Evolutionary conservation across 2,329 filamentous ascomycete species (phyloP), one percentile per base, ranked within the genome.

Genomic region (Clarireedia sp.): DNA sequence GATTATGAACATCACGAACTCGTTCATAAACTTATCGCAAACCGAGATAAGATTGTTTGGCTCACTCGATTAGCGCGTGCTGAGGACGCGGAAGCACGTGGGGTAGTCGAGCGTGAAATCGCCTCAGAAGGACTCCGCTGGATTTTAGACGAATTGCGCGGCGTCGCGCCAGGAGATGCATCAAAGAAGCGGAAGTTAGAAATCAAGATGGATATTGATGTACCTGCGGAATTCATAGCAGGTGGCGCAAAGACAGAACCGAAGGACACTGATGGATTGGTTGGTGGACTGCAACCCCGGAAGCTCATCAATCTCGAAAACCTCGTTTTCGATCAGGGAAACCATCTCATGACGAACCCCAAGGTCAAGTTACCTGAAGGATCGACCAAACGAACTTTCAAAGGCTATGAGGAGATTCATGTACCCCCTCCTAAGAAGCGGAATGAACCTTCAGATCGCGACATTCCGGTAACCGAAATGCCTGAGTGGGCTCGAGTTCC

Each of bases 301-400:
- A 89, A 89, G 68, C 75, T 90, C 45, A 90, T 99, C 69, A 97
- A 97, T 68, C 77, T 99, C 51, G 92, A 99, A 56, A 97, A 97
- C 66, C 81, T 99, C 36, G 81, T 96, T 40, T 99, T 99, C 68
- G 94, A 97, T 64, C 92, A 97, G 72, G 94, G 94, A 52, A 99
- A 97, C 66, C 94, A 99, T 75, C 79, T 99, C 44, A 99, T 97
- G 92, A 97, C 94, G n/a, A 99, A 99, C 66, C 88, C 90, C 6
- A 96, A 90, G 68, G 94, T 99, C 47, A 87, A 88, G 60, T 78
- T 99, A 19, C 94, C 94, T 0, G 90, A 96, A 69, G 94, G 94
- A 10, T 96, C 94, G 2, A 96, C 89, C 0, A 96, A 97, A 71
- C 83, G 90, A 48, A 90, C 89, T 0, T 96, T 96, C 74, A 99